These are phyloP conservation scores for Nyctanthes arbortristis DNA, from an alignment of 257 asterid genomes.

Conservation along the genomic window DNA sequence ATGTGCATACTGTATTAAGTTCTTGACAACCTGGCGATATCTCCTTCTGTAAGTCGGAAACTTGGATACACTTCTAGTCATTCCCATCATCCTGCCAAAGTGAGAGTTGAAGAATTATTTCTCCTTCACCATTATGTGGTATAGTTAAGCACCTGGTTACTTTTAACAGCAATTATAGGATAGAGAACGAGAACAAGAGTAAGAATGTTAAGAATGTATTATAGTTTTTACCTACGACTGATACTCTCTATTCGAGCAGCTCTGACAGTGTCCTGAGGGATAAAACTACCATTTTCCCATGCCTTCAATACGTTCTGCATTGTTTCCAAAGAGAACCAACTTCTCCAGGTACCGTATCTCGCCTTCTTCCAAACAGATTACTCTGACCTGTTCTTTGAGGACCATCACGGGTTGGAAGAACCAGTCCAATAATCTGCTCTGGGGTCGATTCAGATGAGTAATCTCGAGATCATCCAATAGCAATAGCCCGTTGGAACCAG, in stretches of 20 bases:
- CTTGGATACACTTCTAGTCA: slow-evolving; percentile 58
- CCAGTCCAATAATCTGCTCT: slow-evolving; percentile 84
- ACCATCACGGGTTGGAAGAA: slow-evolving; percentile 84
- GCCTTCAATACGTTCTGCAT: slow-evolving; percentile 53
- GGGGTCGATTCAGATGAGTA: slow-evolving; percentile 77
- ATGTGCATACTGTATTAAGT: slow-evolving; percentile 33
- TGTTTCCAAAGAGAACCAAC: slow-evolving; percentile 54
- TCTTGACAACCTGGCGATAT: slow-evolving; percentile 78
- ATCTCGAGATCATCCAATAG: slow-evolving; percentile 74
- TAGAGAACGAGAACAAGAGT: no score
- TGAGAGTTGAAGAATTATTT: background rate
- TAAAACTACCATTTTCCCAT: slow-evolving; percentile 79
- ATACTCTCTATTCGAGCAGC: slow-evolving; percentile 92
- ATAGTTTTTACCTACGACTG: slow-evolving; percentile 79
- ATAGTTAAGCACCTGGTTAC: background rate
- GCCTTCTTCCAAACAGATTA: slow-evolving; percentile 61
- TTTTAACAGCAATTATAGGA: background rate
- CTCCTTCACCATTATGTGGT: background rate
- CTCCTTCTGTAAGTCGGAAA: slow-evolving; percentile 84
- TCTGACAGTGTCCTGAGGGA: slow-evolving; percentile 64
- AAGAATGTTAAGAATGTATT: no score
- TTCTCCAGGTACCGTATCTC: slow-evolving; percentile 73
- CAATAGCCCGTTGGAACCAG: slow-evolving; percentile 66
- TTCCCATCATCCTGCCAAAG: slow-evolving; percentile 79
- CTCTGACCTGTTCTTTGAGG: slow-evolving; percentile 84